phyloP scores from a whole-genome alignment of 179 eudicot species.

The Patellifolia procumbens region DNA sequence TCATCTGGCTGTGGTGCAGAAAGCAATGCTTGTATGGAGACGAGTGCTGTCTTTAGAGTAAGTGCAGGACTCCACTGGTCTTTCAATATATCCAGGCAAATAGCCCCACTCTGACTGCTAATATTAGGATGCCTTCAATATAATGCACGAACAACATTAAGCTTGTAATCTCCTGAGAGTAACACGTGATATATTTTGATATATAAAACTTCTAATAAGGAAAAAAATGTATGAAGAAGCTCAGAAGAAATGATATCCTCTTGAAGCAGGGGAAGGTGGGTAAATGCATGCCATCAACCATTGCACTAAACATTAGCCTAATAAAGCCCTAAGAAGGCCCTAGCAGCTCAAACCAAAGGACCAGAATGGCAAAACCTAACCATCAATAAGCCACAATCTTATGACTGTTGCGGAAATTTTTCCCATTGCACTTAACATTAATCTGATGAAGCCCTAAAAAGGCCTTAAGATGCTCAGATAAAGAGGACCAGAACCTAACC shows the following conservation, averaged over 20 bases:
- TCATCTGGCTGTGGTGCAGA: constrained; percentile 93
- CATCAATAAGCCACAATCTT: no score
- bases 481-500: background rate
- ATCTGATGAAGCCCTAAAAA: no score
- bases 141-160: constrained; percentile 23
- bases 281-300: background rate
- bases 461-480: no score
- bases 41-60: constrained; percentile 90
- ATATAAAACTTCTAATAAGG: background rate
- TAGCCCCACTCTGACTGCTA: constrained; percentile 97
- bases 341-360: no score
- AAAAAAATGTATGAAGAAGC: background rate
- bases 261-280: background rate
- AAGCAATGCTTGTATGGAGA: constrained; percentile 87
- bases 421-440: background rate
- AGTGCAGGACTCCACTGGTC: constrained; percentile 99
- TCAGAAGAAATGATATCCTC: background rate
- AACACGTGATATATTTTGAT: background rate
- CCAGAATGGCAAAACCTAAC: no score
- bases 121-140: constrained; percentile 90
- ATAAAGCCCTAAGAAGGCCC: background rate
- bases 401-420: no score
- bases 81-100: constrained; percentile 94
- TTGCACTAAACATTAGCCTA: background rate
- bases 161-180: constrained; percentile 16